These are phyloP conservation scores for Pestalotiopsis sp. DNA, from an alignment of 2,329 filamentous ascomycete genomes.

Conservation along the genomic window DNA sequence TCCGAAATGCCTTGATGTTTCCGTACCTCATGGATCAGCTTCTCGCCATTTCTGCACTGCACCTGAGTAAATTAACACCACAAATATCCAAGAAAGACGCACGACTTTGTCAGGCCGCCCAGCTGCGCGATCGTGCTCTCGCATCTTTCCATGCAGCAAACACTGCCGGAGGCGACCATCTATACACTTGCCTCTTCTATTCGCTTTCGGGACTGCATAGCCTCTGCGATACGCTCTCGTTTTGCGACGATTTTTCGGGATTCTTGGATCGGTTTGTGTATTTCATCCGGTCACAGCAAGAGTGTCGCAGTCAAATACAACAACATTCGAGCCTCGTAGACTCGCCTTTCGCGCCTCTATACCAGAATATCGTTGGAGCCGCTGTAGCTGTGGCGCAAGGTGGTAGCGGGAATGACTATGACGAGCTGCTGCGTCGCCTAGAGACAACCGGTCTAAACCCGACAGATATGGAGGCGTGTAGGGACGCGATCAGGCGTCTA, in stretches of 20 bases:
- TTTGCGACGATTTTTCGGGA: neutral
- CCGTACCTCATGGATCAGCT: conserved; percentile 2
- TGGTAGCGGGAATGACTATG: neutral
- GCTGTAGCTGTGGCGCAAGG: neutral
- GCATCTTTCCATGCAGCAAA: neutral
- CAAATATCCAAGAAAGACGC: neutral
- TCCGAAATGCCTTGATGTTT: neutral
- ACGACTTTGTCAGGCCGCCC: neutral
- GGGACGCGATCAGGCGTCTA: neutral
- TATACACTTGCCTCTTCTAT: neutral
- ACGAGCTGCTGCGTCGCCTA: neutral
- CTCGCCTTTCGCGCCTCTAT: neutral
- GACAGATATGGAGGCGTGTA: neutral
- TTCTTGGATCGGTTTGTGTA: neutral
- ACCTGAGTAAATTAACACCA: neutral
- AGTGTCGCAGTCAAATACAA: neutral
- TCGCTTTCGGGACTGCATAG: neutral
- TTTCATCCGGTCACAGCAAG: neutral
- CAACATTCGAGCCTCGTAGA: neutral
- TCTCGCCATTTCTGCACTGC: neutral
- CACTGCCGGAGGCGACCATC: neutral
- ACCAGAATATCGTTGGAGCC: neutral
- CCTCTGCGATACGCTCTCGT: neutral
- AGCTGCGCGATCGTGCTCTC: neutral
- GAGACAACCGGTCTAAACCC: neutral